A percentile compares a stretch with the other conserved stretches of the same genome.
Evolutionary conservation across 306 rosid genomes (phyloP).

Genomic region (Ormosia semicastrata): DNA sequence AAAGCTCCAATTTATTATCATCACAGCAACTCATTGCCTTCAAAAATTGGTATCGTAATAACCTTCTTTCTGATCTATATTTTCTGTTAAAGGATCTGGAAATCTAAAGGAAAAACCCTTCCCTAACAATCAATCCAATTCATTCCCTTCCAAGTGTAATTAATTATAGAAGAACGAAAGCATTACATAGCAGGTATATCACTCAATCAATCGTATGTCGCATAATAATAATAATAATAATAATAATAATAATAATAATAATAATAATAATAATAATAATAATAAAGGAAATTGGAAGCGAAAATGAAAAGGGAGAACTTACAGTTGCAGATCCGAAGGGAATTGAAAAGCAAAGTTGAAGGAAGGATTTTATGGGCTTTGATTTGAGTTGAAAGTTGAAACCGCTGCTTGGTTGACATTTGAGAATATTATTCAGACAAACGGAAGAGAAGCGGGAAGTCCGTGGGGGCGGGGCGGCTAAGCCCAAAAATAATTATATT

Average conservation of each 20-base stretch:
- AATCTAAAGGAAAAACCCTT: background rate
- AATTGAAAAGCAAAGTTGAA: background rate
- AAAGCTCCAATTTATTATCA: background rate
- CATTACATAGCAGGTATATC: background rate
- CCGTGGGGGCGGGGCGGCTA: background rate
- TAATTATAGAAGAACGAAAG: background rate
- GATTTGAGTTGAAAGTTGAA: too few species aligned
- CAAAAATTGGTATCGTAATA: background rate
- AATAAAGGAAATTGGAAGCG: background rate
- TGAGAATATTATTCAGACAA: background rate
- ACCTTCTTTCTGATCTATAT: background rate
- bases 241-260: too few species aligned
- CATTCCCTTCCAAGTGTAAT: background rate
- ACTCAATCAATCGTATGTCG: background rate
- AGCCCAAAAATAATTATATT: background rate
- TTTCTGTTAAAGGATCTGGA: background rate
- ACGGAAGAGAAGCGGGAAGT: background rate
- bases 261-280: too few species aligned
- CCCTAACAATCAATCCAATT: background rate
- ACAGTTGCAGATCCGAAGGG: slow-evolving; percentile 18
- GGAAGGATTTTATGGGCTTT: background rate
- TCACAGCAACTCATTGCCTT: background rate
- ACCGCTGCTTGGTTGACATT: background rate
- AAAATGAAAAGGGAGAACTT: background rate
- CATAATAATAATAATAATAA: background rate